Conservation (phyloP, 2,329 filamentous ascomycete genomes). For the Lecanosticta acicola region DNA sequence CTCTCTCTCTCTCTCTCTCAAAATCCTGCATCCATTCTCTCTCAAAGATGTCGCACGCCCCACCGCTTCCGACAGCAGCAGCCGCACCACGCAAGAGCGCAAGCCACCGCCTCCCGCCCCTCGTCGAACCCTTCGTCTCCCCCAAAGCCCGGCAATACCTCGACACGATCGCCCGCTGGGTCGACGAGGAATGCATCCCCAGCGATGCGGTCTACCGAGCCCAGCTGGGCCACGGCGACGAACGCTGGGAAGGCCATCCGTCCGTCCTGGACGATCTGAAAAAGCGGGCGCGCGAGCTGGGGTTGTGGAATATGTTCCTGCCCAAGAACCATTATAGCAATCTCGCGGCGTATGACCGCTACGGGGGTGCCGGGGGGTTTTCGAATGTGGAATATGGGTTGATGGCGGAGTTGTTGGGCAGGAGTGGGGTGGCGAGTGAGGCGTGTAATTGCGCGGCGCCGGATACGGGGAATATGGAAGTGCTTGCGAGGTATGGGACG, state of each 20-base stretch:
- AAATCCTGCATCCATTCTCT: no score
- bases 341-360: conserved; percentile 14
- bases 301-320: conserved; percentile 98
- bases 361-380: conserved; percentile 82
- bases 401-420: conserved; percentile 94
- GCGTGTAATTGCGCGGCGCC: conserved; percentile 64
- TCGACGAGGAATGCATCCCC: conserved; percentile 77
- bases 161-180: conserved; percentile 83
- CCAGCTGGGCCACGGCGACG: conserved; percentile 69
- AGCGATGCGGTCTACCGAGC: conserved; percentile 75
- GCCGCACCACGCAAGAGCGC: conserved; percentile 36
- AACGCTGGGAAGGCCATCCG: conserved; percentile 76
- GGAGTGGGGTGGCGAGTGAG: conserved; percentile 76
- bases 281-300: conserved; percentile 70
- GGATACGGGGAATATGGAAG: conserved; percentile 49
- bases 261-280: conserved; percentile 78
- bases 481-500: conserved; percentile 49
- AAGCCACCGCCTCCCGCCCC: conserved; percentile 52
- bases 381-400: conserved; percentile 94
- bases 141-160: conserved; percentile 76
- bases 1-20: no score
- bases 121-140: conserved; percentile 65
- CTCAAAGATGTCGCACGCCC: conserved; percentile 20
- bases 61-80: conserved; percentile 12
- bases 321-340: conserved; percentile 76